Conservation (phyloP, 1,284 basidiomycete genomes). For the Spongispora temasekensis region DNA sequence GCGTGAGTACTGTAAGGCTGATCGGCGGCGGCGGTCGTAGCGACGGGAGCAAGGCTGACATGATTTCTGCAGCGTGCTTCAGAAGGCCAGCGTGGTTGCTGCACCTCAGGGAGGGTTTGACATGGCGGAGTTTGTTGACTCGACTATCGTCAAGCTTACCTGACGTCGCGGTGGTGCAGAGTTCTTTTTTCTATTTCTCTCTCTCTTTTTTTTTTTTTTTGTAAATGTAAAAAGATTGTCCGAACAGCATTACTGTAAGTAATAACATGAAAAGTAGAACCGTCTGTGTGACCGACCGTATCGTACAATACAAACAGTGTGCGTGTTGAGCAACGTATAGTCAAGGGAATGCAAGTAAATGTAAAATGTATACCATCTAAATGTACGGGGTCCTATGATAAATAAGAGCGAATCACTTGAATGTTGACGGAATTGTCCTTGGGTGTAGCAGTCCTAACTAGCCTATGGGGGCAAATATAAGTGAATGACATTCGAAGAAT, state of each 20-base stretch:
- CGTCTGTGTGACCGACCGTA: conserved; percentile 3
- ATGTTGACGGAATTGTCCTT: conserved; percentile 25
- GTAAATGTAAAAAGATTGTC: conserved; percentile 11
- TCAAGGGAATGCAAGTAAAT: conserved; percentile 4
- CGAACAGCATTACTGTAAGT: conserved; percentile 20
- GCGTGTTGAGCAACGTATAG: conserved; percentile 12
- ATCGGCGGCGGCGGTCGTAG: background rate
- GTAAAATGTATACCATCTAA: conserved; percentile 22
- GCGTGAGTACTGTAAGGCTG: conserved; percentile 44
- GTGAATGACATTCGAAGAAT: conserved; percentile 4
- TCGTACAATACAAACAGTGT: conserved; percentile 20
- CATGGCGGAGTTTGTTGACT: conserved; percentile 20
- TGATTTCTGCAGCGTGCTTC: conserved; percentile 21
- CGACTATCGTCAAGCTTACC: conserved; percentile 14
- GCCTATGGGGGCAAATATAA: conserved; percentile 7
- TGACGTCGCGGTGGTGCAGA: conserved; percentile 13
- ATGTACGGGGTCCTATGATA: conserved; percentile 23
- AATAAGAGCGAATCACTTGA: conserved; percentile 20
- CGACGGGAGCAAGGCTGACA: background rate
- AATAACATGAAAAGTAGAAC: conserved; percentile 14
- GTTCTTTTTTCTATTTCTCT: no score
- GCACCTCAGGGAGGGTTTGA: conserved; percentile 16
- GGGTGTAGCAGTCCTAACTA: conserved; percentile 25
- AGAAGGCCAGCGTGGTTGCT: conserved; percentile 29
- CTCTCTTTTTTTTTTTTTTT: no score